Evolutionary conservation across 1,139 yeast genomes (phyloP).

Genomic region (Pichia sp.): DNA sequence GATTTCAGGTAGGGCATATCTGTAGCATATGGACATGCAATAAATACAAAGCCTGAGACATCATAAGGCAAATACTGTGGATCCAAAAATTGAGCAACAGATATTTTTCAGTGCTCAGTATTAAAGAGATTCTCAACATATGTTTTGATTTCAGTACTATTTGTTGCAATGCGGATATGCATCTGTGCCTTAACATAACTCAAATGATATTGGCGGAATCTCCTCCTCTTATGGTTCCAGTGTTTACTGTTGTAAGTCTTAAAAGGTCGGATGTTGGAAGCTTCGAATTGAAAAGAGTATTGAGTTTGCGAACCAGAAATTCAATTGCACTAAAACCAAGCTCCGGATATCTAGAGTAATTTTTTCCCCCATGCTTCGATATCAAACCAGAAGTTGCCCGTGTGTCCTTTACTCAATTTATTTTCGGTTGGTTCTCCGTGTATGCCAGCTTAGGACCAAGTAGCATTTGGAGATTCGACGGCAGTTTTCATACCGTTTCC

Average conservation of each 20-base stretch:
- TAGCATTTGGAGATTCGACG: constrained; percentile 33
- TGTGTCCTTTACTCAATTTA: constrained; percentile 64
- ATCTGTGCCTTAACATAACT: constrained; percentile 48
- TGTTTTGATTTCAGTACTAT: constrained; percentile 36
- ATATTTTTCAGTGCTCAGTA: constrained; percentile 16
- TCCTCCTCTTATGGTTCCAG: constrained; percentile 55
- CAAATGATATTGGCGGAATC: constrained; percentile 62
- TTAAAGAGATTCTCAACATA: constrained; percentile 32
- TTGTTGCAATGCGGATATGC: constrained; percentile 51
- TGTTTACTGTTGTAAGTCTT: constrained; percentile 58
- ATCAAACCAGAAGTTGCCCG: constrained; percentile 45
- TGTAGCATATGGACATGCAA: constrained; percentile 54
- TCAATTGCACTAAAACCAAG: constrained; percentile 60
- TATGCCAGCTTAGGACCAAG: constrained; percentile 56
- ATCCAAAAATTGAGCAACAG: constrained; percentile 20
- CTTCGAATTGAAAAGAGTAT: constrained; percentile 33
- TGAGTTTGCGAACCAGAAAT: constrained; percentile 46
- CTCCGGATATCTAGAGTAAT: constrained; percentile 67
- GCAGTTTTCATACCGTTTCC: constrained; percentile 59
- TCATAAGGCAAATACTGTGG: constrained; percentile 53
- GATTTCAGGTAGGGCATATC: constrained; percentile 54
- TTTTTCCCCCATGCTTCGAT: constrained; percentile 48
- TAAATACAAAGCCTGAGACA: constrained; percentile 58
- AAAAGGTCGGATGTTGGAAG: constrained; percentile 48
- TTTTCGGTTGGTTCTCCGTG: constrained; percentile 75